These are phyloP conservation scores for Cyclanthera cordifolia DNA, from an alignment of 306 rosid species.

Conservation along the genomic window DNA sequence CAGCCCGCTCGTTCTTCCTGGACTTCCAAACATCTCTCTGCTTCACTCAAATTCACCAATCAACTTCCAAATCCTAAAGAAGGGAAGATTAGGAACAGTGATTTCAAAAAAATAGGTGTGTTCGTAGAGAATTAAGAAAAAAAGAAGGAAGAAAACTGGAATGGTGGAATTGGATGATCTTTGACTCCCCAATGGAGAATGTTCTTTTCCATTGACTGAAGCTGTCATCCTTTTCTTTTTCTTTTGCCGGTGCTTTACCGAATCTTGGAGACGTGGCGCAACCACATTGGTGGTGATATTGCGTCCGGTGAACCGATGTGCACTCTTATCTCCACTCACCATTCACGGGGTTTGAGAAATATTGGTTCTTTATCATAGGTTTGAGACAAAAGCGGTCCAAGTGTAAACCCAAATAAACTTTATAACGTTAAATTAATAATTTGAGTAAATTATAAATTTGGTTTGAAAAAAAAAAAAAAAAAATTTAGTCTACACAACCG, in stretches of 20 bases:
- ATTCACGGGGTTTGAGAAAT: slow-evolving; percentile 2
- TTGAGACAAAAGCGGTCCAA: background rate
- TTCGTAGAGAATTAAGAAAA: background rate
- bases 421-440: no score
- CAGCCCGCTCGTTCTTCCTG: slow-evolving; percentile 31
- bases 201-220: background rate
- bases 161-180: background rate
- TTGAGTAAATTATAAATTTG: no score
- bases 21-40: slow-evolving; percentile 15
- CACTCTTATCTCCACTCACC: background rate
- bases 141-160: background rate
- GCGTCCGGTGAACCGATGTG: background rate
- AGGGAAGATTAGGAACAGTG: slow-evolving; percentile 3
- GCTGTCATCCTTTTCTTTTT: background rate
- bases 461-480: no score
- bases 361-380: background rate
- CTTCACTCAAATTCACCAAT: background rate
- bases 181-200: slow-evolving; percentile 9
- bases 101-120: background rate
- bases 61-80: background rate
- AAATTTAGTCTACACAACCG: no score
- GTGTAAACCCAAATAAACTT: background rate
- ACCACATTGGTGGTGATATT: background rate
- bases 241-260: background rate
- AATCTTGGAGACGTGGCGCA: background rate